Percentiles rank a stretch among this genome's conserved stretches.
phyloP scores from a whole-genome alignment of 345 rosid genomes.

The Syzygium jambos region DNA sequence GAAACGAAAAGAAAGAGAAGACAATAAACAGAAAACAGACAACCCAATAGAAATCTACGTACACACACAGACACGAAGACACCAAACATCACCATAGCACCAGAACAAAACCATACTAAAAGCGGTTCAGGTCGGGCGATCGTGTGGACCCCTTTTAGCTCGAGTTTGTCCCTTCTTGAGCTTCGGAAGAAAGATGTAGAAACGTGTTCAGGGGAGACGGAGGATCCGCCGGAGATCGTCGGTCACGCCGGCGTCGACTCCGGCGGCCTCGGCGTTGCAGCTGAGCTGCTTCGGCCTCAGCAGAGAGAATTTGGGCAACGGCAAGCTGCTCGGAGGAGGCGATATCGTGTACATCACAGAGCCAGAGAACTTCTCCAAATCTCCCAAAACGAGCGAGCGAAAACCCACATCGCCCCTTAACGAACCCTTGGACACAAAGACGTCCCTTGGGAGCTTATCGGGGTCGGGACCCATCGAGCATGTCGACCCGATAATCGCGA shows the following conservation, averaged over 20 bases:
- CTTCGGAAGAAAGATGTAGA: neutral
- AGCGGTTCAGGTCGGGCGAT: neutral
- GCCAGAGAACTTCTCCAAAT: neutral
- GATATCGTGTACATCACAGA: constrained; percentile 23
- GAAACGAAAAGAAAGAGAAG: neutral
- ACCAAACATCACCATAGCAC: neutral
- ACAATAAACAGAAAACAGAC: neutral
- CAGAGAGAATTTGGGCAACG: constrained; percentile 52
- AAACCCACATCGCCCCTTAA: neutral
- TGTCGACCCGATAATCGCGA: neutral
- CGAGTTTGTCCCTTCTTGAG: neutral
- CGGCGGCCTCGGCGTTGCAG: constrained; percentile 49
- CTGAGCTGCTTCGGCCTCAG: constrained; percentile 38
- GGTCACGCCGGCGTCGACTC: constrained; percentile 44
- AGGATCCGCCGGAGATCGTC: constrained; percentile 56
- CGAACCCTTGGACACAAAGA: neutral
- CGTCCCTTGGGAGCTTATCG: constrained; percentile 1
- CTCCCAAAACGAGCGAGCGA: neutral
- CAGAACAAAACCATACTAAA: neutral
- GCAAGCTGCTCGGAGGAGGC: constrained; percentile 74
- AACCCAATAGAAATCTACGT: neutral
- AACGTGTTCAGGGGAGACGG: constrained; percentile 26
- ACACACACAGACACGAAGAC: neutral
- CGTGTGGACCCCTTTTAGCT: neutral
- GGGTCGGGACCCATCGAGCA: constrained; percentile 2